Percentiles rank a stretch among this genome's conserved stretches.
Evolutionary conservation across 441 rosid genomes (phyloP).

Genomic region (Mallotus repandus): DNA sequence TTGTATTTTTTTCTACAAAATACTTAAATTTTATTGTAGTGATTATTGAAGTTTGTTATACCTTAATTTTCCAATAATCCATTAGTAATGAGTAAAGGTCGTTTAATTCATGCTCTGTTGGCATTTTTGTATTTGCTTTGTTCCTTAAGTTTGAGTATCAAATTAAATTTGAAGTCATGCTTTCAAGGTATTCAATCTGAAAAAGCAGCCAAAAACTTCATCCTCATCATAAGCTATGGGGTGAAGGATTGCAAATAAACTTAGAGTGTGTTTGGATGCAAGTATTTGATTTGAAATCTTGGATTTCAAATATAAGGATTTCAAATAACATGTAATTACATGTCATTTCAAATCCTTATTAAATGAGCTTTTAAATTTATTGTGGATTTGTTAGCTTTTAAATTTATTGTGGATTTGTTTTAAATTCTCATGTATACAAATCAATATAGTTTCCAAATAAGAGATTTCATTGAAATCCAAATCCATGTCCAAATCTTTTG

Average conservation of each 20-base stretch:
- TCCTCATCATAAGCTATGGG: background rate
- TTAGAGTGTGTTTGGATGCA: too few relatives aligned
- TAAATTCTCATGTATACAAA: too few relatives aligned
- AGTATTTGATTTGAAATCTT: too few relatives aligned
- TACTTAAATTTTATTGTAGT: slow-evolving; percentile 7
- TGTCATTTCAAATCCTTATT: too few relatives aligned
- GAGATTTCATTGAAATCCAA: too few relatives aligned
- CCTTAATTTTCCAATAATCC: background rate
- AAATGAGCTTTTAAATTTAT: too few relatives aligned
- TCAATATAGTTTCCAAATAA: too few relatives aligned
- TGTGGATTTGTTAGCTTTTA: too few relatives aligned
- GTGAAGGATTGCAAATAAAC: slow-evolving; percentile 15
- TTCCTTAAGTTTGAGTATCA: background rate
- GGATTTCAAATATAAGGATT: too few relatives aligned
- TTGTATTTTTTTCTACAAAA: slow-evolving; percentile 28
- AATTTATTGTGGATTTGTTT: too few relatives aligned
- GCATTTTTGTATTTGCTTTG: background rate
- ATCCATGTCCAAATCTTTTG: too few relatives aligned
- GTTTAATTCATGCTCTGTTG: background rate
- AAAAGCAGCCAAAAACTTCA: background rate
- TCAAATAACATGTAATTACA: too few relatives aligned
- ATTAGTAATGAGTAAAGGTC: background rate
- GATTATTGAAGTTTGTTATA: background rate
- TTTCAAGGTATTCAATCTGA: background rate
- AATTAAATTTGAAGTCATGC: background rate